A percentile compares a stretch with the other conserved stretches of the same genome.
These are phyloP conservation scores for Boletus eberwhitei DNA, from an alignment of 768 basidiomycete species.

Conservation along the genomic window DNA sequence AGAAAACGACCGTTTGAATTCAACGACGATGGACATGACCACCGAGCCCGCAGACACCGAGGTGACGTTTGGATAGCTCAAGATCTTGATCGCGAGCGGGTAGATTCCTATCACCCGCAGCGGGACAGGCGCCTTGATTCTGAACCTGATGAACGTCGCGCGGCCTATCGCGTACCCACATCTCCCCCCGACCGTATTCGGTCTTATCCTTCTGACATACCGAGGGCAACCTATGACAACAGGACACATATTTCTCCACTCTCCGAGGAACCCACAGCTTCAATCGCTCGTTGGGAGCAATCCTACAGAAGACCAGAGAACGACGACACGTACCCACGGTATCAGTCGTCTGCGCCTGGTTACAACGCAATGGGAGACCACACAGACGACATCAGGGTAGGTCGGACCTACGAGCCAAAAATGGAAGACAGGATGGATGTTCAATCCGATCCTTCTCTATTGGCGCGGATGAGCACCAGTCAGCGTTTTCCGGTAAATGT, in stretches of 20 bases:
- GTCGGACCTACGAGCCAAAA: conserved; percentile 11
- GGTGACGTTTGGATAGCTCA: conserved; percentile 17
- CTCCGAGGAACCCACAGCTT: not conserved
- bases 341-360: conserved; percentile 1
- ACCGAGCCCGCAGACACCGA: conserved; percentile 24
- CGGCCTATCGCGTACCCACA: conserved; percentile 1
- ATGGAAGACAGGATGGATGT: conserved; percentile 9
- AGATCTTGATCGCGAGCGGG: conserved; percentile 6
- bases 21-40: conserved; percentile 18
- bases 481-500: conserved; percentile 21
- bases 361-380: conserved; percentile 1
- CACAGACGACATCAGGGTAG: conserved; percentile 2
- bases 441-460: conserved; percentile 17
- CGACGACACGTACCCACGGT: conserved; percentile 12
- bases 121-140: conserved; percentile 12
- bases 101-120: conserved; percentile 2
- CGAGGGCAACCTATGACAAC: conserved; percentile 9
- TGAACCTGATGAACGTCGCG: conserved; percentile 15
- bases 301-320: conserved; percentile 10
- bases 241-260: not conserved
- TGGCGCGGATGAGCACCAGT: conserved; percentile 25
- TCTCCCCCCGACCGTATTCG: conserved; percentile 8
- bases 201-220: conserved; percentile 4
- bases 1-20: conserved; percentile 24
- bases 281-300: conserved; percentile 5